Evolutionary conservation across 208 protist genomes (phyloP), one percentile per base, ranked within the genome.

Genomic region (Wallacemonas collosoma): DNA sequence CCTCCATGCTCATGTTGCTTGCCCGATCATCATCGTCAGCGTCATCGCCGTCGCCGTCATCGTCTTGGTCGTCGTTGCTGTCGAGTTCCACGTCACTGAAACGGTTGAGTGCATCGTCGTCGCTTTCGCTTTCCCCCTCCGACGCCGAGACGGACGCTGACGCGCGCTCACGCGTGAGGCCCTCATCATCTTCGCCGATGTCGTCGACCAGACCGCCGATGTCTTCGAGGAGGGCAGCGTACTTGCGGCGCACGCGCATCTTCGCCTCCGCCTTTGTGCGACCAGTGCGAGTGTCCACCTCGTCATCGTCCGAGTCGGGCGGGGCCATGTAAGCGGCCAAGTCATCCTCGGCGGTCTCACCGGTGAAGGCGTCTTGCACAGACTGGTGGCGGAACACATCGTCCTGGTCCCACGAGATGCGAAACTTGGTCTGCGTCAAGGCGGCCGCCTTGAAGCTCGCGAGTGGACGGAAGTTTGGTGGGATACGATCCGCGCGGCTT

Each of bases 401-500:
- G 68, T 95, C 91, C 74, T 97, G 93, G 68, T 97, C 93, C 92
- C 93, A 97, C 44, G 93, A 97, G 67, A 97, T 97, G 64, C 87
- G 87, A 53, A 97, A 97, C 38, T 86, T 82, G 62, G 83, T 93
- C 68, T 97, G 89, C n/a, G 81, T 90, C 48, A 97, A 82, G 12
- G 93, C 93, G 9, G 89, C 83, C 47, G 85, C 76, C 71, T 90
- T 91, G 80, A 97, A 96, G 67, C 86, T 82, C 4, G 85, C 72
- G 9, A 95, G 80, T 15, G 93, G 90, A 53, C 80, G 82, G 79
- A 95, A 97, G 73, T 93, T 89, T 4, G 89, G 64, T 8, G 90
- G 90, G 60, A 96, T 92, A 48, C 76, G 17, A 67, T 91, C 86
- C 1, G 87, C 88, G 38, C 72, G 61, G 55, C 82, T 86, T 1